Percentiles rank a stretch among this genome's conserved stretches.
Conservation (phyloP, 192 early-diverging fungal genomes). For the Oehlia diaphana region DNA sequence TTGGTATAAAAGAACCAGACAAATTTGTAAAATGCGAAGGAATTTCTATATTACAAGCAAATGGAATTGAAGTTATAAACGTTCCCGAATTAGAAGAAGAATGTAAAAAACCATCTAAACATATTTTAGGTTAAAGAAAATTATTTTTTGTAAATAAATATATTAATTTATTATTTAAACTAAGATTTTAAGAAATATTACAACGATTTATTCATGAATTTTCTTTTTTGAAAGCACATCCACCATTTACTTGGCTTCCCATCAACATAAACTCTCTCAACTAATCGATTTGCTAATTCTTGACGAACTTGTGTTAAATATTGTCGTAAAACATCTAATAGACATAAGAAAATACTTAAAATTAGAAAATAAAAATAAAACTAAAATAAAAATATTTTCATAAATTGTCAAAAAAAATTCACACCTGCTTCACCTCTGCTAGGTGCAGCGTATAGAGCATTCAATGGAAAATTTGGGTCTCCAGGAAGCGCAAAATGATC, state of each 20-base stretch:
- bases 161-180: neutral
- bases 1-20: conserved; percentile 86
- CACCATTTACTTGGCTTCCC: conserved; percentile 97
- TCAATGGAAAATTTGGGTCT: conserved; percentile 91
- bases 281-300: conserved; percentile 77
- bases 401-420: neutral
- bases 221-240: conserved; percentile 98
- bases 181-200: conserved; percentile 26
- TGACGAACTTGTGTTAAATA: conserved; percentile 91
- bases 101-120: conserved; percentile 51
- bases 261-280: conserved; percentile 75
- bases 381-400: neutral
- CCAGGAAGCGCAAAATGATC: conserved; percentile 91
- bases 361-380: neutral
- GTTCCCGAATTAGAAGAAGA: conserved; percentile 71
- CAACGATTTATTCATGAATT: conserved; percentile 94
- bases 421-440: conserved; percentile 75
- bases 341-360: neutral
- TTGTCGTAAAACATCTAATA: conserved; percentile 73
- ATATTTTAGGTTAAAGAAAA: conserved; percentile 43
- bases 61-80: conserved; percentile 76
- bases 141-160: neutral
- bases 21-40: conserved; percentile 84
- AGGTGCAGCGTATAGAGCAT: conserved; percentile 73
- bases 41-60: conserved; percentile 58